Conservation (phyloP, 2,329 filamentous ascomycete species). For the Epichloe typhina region DNA sequence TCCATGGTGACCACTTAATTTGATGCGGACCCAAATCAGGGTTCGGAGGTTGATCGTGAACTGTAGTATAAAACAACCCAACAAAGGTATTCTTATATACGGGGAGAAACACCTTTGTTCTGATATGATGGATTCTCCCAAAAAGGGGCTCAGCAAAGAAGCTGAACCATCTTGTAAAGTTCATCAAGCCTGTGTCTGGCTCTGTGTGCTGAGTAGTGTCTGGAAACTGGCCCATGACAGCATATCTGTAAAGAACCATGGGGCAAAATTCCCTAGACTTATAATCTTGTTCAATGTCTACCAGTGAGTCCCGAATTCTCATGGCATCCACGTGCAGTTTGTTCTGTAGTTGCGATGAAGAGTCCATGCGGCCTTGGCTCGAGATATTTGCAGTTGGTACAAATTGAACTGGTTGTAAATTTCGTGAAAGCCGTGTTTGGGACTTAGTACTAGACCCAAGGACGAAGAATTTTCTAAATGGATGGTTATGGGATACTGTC, state of each 20-base stretch:
- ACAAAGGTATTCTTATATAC: constrained; percentile 11
- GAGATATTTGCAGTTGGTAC: neutral
- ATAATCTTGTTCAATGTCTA: neutral
- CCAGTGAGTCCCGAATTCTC: neutral
- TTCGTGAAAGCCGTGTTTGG: constrained; percentile 12
- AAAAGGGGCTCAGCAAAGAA: constrained; percentile 8
- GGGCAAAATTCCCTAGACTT: constrained; percentile 7
- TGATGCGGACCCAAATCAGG: neutral
- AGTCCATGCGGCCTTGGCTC: neutral
- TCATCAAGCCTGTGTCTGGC: constrained; percentile 8
- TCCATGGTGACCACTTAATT: constrained; percentile 27
- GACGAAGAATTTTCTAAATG: constrained; percentile 41
- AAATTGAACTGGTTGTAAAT: constrained; percentile 7
- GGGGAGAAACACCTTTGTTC: neutral
- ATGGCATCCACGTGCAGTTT: neutral
- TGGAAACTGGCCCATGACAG: constrained; percentile 26
- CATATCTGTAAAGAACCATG: constrained; percentile 21
- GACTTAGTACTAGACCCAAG: constrained; percentile 30
- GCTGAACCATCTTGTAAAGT: constrained; percentile 14
- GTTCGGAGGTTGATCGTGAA: neutral
- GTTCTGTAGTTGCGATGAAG: neutral
- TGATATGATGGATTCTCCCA: neutral
- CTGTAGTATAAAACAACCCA: constrained; percentile 35
- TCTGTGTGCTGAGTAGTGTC: constrained; percentile 12
- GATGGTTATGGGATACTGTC: constrained; percentile 35